Percentiles rank a stretch among this genome's conserved stretches.
These are phyloP conservation scores for Solanum ahanhuiri DNA, from an alignment of 257 asterid genomes.

Conservation along the genomic window DNA sequence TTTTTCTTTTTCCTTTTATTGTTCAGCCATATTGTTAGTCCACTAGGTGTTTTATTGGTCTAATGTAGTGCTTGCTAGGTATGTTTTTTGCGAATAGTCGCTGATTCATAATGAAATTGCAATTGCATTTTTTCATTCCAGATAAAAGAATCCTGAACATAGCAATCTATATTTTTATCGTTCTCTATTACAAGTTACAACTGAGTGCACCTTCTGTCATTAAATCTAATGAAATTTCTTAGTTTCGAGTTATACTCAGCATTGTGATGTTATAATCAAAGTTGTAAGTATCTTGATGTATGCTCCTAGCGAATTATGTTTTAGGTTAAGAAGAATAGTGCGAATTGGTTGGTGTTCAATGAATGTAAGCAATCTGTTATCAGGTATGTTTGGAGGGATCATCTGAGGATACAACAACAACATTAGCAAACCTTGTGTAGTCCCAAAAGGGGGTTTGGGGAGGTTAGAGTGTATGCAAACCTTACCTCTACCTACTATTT, in stretches of 20 bases:
- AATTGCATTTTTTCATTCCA: background rate
- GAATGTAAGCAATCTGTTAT: background rate
- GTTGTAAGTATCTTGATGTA: background rate
- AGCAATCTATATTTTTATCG: no score
- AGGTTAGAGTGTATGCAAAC: background rate
- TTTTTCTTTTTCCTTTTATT: background rate
- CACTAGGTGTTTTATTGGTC: background rate
- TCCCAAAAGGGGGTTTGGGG: background rate
- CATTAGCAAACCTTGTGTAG: background rate
- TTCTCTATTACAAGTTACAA: no score
- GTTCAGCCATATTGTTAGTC: background rate
- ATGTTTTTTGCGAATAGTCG: no score
- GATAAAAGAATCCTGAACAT: no score
- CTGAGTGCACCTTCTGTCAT: no score
- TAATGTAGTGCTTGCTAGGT: no score
- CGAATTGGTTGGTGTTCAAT: background rate
- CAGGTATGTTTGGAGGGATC: background rate
- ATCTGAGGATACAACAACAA: background rate
- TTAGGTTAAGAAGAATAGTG: background rate
- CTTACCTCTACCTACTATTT: background rate
- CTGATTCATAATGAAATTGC: background rate
- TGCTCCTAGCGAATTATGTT: background rate
- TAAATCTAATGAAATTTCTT: no score
- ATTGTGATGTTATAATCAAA: no score
- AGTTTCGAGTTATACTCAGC: no score